Evolutionary conservation across 495 filamentous ascomycete genomes (phyloP).

Genomic region (Daldinia vernicosa): DNA sequence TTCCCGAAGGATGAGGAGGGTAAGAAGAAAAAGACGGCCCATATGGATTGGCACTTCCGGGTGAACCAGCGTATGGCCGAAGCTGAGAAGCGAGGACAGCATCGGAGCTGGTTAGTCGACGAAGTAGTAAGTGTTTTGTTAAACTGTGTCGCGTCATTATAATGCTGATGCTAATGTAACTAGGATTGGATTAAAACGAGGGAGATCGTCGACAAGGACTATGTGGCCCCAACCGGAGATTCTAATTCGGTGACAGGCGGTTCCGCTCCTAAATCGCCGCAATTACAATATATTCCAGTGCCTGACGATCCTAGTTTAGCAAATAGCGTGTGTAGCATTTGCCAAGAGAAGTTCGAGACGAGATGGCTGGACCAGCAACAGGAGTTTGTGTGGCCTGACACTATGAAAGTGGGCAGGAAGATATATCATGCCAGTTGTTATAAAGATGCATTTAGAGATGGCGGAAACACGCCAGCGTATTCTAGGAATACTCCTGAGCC

Average conservation of each 20-base stretch:
- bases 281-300: slow-evolving; percentile 79
- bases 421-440: slow-evolving; percentile 93
- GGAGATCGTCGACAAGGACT: slow-evolving; percentile 74
- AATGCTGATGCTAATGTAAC: slow-evolving; percentile 34
- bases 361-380: slow-evolving; percentile 89
- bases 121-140: slow-evolving; percentile 73
- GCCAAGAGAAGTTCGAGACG: slow-evolving; percentile 92
- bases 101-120: slow-evolving; percentile 92
- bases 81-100: slow-evolving; percentile 79
- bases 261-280: slow-evolving; percentile 53
- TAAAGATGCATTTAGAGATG: slow-evolving; percentile 79
- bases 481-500: slow-evolving; percentile 67
- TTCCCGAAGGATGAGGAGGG: slow-evolving; percentile 82
- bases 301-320: slow-evolving; percentile 77
- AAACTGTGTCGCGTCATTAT: neutral
- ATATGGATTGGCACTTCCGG: slow-evolving; percentile 97
- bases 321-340: slow-evolving; percentile 85
- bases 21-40: slow-evolving; percentile 83
- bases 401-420: slow-evolving; percentile 76
- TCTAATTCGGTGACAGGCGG: slow-evolving; percentile 25
- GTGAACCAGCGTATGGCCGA: slow-evolving; percentile 91
- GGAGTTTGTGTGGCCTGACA: slow-evolving; percentile 97
- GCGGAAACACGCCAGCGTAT: slow-evolving; percentile 55
- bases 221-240: slow-evolving; percentile 48
- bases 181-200: slow-evolving; percentile 88